Conservation (phyloP, 805 yeast genomes). For the Wickerhamomyces ciferrii region DNA sequence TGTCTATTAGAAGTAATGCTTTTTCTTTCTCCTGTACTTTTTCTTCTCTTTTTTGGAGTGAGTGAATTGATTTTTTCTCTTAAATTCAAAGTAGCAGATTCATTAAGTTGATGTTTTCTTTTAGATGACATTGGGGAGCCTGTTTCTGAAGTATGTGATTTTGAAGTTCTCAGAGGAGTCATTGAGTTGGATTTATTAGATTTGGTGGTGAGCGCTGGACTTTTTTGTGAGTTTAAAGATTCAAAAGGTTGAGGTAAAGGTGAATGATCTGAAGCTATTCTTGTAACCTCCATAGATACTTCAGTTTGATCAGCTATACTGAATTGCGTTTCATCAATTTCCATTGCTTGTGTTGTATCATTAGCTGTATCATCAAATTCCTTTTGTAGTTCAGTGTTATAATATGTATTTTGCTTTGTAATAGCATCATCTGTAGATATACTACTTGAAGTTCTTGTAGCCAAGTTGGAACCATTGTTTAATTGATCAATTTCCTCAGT, state of each 20-base stretch:
- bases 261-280: not conserved
- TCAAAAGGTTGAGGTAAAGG: not conserved
- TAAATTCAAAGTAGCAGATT: slow-evolving; percentile 7
- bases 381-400: not conserved
- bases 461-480: not conserved
- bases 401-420: not conserved
- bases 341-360: not conserved
- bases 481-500: not conserved
- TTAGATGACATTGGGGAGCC: slow-evolving; percentile 24
- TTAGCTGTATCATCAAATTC: not conserved
- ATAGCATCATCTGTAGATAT: not conserved
- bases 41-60: slow-evolving; percentile 19
- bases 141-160: slow-evolving; percentile 24
- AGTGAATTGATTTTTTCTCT: slow-evolving; percentile 19
- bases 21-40: slow-evolving; percentile 1
- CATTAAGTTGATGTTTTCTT: slow-evolving; percentile 6
- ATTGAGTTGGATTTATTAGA: slow-evolving; percentile 1
- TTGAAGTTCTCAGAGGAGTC: slow-evolving; percentile 19
- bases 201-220: not conserved
- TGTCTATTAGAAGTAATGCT: not conserved
- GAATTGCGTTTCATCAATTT: not conserved
- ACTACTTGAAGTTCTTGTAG: not conserved
- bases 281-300: not conserved
- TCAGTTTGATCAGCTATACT: not conserved
- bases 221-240: too few species aligned